Base-by-base conservation (phyloP, 352 stramenopile genomes). In the Globisporangium megalacanthum region DNA sequence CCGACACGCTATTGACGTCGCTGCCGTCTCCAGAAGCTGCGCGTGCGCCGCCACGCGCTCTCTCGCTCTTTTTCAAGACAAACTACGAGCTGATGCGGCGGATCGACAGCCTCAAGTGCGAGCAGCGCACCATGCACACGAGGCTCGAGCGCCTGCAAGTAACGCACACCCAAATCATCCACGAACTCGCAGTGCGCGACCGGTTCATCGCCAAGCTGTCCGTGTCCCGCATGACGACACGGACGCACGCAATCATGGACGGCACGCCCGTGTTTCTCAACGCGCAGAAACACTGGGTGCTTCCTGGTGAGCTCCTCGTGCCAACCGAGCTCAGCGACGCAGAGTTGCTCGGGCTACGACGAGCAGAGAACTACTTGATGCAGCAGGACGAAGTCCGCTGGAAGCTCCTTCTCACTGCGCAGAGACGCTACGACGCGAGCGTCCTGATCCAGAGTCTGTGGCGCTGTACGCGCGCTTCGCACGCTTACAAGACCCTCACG, bases 201-300 rank as follows among this genome's bases (percentile, higher is more conserved):
- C 64, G 50, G 10, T 86, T 85, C 56, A 82, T 92, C 45, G 51
- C 62, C 7, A 83, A 78, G 33, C 73, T 89, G 4, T 83, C 69
- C 1, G 37, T 61, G 14, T 60, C 58, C 0, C 66, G 79, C 55
- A 58, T 77, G n/a, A 90, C 79, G 10, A 76, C 62, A 31, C 79
- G 83, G 9, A 89, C 84, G 10, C 71, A 83, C 11, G 68, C 73
- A 1, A 87, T 90, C 60, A 88, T 89, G 73, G 64, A 73, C 10
- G 82, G 82, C 6, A 72, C 67, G 3, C 60, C 73, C 4, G 69
- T 89, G 41, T 77, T 83, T 59, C 56, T 89, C 25, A 72, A 90
- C 58, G 58, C 52, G 0, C 73, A 86, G 49, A 88, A 89, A 46
- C 66, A 84, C n/a, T 92, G 83, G 83, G 68, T 92, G 1, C 54